Percentiles rank a stretch among this genome's conserved stretches.
These are phyloP conservation scores for Neonectria coccinea DNA, from an alignment of 2,329 filamentous ascomycete genomes.

Conservation along the genomic window DNA sequence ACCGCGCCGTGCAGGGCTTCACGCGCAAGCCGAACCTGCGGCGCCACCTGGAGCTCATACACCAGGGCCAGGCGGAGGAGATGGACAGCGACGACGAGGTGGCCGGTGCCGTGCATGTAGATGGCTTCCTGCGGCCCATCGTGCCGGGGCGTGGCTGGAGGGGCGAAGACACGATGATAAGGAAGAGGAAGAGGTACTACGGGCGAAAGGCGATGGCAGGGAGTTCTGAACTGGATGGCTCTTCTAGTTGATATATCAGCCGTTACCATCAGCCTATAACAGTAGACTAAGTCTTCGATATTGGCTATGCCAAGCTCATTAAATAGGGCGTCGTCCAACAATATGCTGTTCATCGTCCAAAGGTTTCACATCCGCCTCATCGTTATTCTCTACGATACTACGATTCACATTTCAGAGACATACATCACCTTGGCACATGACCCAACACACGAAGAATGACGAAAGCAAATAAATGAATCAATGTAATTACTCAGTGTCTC, in stretches of 20 bases:
- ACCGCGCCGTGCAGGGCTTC: slow-evolving; percentile 53
- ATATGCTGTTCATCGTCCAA: background rate
- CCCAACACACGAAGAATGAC: background rate
- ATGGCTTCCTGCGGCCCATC: slow-evolving; percentile 74
- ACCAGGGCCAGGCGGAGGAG: slow-evolving; percentile 52
- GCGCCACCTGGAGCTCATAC: slow-evolving; percentile 54
- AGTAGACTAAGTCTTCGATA: background rate
- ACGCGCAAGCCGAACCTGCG: slow-evolving; percentile 51
- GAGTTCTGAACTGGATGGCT: slow-evolving; percentile 28
- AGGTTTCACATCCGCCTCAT: background rate
- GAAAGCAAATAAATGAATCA: slow-evolving; percentile 2
- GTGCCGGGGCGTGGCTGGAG: slow-evolving; percentile 62
- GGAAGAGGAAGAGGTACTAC: slow-evolving; percentile 47
- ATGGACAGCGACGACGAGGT: slow-evolving; percentile 64
- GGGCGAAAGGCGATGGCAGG: slow-evolving; percentile 32
- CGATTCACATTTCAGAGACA: background rate
- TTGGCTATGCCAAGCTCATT: background rate
- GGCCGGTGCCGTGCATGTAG: slow-evolving; percentile 73
- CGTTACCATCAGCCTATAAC: background rate
- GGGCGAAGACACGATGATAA: slow-evolving; percentile 48
- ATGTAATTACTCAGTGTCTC: slow-evolving; percentile 33
- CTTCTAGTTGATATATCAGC: slow-evolving; percentile 6
- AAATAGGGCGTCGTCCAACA: background rate
- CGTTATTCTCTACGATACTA: background rate
- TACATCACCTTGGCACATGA: too few relatives aligned